Conservation (phyloP, 1,284 basidiomycete genomes). For the Malassezia restricta region DNA sequence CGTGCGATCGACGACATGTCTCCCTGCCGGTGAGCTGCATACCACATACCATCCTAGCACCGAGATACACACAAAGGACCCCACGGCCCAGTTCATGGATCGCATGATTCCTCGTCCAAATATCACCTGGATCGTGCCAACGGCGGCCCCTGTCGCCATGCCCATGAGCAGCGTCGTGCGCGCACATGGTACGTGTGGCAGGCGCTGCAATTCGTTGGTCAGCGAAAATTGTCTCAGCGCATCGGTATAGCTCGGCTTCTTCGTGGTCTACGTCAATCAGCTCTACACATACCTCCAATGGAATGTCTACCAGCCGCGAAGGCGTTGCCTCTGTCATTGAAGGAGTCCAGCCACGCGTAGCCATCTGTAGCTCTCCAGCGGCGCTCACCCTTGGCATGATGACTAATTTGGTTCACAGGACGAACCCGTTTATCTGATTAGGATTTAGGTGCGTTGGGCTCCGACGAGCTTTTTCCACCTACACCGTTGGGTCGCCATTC, state of each 20-base stretch:
- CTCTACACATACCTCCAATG: too few species aligned
- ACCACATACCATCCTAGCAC: constrained; percentile 9
- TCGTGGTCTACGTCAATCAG: too few species aligned
- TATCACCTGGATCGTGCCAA: constrained; percentile 10
- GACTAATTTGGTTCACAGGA: too few species aligned
- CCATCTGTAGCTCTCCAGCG: too few species aligned
- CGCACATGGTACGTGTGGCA: constrained; percentile 14
- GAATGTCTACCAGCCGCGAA: background rate
- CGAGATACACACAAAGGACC: constrained; percentile 11
- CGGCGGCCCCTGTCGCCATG: constrained; percentile 8
- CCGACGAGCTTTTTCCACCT: too few species aligned
- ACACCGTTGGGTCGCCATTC: too few species aligned
- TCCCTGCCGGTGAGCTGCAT: constrained; percentile 3
- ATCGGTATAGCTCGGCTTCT: background rate
- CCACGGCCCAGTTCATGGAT: constrained; percentile 11
- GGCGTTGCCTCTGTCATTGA: background rate
- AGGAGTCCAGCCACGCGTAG: background rate
- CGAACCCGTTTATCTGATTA: constrained; percentile 9
- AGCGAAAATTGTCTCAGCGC: background rate
- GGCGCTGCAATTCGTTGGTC: background rate
- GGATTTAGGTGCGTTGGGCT: background rate
- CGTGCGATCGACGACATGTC: constrained; percentile 13
- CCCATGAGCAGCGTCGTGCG: constrained; percentile 12
- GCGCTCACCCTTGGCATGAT: too few species aligned
- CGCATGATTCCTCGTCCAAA: background rate